These are phyloP conservation scores for Rhizopogon vinicolor DNA, from an alignment of 768 basidiomycete genomes.

Conservation along the genomic window DNA sequence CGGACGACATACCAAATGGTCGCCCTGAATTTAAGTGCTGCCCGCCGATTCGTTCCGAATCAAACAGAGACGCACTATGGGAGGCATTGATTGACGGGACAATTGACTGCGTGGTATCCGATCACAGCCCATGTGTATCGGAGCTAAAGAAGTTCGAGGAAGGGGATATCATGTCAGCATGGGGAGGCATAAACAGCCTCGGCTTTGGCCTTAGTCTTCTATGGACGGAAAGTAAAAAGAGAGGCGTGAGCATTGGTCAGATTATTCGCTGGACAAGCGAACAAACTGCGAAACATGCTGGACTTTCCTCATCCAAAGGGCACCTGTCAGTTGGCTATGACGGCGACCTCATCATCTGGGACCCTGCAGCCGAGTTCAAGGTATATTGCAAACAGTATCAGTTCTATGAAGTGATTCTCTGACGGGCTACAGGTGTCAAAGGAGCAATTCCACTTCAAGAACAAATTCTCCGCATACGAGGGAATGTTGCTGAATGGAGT, in stretches of 20 bases:
- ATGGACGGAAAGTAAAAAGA: conserved; percentile 71
- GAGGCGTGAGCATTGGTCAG: conserved; percentile 50
- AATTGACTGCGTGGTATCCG: conserved; percentile 93
- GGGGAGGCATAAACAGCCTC: conserved; percentile 93
- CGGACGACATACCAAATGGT: conserved; percentile 69
- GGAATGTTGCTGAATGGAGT: conserved; percentile 65
- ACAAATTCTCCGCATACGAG: conserved; percentile 89
- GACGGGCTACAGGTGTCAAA: conserved; percentile 56
- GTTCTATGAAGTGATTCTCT: conserved; percentile 3
- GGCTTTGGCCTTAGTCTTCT: conserved; percentile 86
- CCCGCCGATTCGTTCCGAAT: conserved; percentile 78
- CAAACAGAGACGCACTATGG: conserved; percentile 78
- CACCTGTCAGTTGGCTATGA: conserved; percentile 68
- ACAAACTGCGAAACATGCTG: conserved; percentile 76
- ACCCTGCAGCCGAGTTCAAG: conserved; percentile 49
- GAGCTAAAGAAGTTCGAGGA: conserved; percentile 75
- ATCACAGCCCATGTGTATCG: conserved; percentile 88
- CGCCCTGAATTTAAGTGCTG: conserved; percentile 93
- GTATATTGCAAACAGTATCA: conserved; percentile 17
- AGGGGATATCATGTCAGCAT: conserved; percentile 83
- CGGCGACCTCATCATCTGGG: conserved; percentile 86
- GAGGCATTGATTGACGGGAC: conserved; percentile 73
- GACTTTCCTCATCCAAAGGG: conserved; percentile 69
- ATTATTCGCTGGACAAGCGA: conserved; percentile 74
- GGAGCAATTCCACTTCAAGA: conserved; percentile 80